These are phyloP conservation scores for Cryptosporidium xiaoi DNA, from an alignment of 169 alveolate species.

Conservation along the genomic window DNA sequence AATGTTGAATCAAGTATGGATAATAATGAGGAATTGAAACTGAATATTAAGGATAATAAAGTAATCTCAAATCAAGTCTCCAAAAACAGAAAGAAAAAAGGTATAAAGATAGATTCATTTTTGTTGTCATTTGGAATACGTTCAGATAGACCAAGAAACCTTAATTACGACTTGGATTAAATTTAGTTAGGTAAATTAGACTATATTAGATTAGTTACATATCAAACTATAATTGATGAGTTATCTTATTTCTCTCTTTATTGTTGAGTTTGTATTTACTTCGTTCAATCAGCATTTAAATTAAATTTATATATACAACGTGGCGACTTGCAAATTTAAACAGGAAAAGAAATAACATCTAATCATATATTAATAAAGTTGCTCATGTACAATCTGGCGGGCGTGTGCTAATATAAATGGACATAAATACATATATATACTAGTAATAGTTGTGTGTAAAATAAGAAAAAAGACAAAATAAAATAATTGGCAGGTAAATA, in stretches of 20 bases:
- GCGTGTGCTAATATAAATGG: not conserved
- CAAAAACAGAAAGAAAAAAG: conserved; percentile 22
- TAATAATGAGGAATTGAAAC: not conserved
- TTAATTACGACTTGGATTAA: conserved; percentile 48
- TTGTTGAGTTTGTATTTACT: too few species aligned
- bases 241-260: too few species aligned
- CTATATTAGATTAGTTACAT: too few species aligned
- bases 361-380: too few species aligned
- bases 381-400: too few species aligned
- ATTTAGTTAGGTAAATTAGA: not conserved
- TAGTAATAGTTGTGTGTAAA: not conserved
- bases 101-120: conserved; percentile 32
- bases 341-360: too few species aligned
- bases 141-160: conserved; percentile 44
- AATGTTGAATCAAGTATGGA: not conserved
- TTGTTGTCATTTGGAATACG: conserved; percentile 62
- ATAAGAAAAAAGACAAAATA: too few species aligned
- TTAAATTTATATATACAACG: too few species aligned
- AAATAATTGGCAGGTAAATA: too few species aligned
- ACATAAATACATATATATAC: conserved; percentile 26
- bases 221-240: too few species aligned
- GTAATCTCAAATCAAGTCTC: not conserved
- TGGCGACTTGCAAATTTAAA: too few species aligned
- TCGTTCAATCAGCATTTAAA: too few species aligned
- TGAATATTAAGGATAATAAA: not conserved